Percentiles rank a stretch among this genome's conserved stretches.
These are phyloP conservation scores for Suzukiozyma palmioleophila DNA, from an alignment of 1,139 yeast species.

Conservation along the genomic window DNA sequence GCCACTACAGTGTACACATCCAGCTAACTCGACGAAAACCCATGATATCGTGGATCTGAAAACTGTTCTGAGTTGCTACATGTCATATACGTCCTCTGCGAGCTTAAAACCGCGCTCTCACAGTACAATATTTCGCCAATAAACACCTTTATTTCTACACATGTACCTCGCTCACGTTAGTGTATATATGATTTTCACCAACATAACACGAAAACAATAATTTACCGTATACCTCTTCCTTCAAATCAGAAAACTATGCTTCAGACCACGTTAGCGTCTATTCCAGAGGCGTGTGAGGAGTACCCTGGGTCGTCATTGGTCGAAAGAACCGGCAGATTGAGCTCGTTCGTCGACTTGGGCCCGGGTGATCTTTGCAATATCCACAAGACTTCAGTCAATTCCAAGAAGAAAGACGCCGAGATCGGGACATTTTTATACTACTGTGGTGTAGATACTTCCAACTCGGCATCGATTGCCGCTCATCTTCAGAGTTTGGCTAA, in stretches of 20 bases:
- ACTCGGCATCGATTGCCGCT: constrained; percentile 60
- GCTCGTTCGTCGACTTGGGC: constrained; percentile 56
- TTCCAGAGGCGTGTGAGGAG: constrained; percentile 52
- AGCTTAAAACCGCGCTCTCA: no score
- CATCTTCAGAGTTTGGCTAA: constrained; percentile 76
- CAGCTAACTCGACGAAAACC: no score
- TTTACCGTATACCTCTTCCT: no score
- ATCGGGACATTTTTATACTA: constrained; percentile 53
- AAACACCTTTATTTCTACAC: neutral
- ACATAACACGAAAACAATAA: constrained; percentile 1
- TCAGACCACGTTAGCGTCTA: constrained; percentile 40
- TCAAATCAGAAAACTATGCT: constrained; percentile 21
- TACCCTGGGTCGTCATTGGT: constrained; percentile 46
- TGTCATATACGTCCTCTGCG: no score
- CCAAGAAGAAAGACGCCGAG: constrained; percentile 33
- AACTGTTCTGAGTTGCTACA: no score
- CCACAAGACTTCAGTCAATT: constrained; percentile 42
- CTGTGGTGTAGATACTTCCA: constrained; percentile 56
- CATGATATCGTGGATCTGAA: no score
- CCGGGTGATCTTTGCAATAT: constrained; percentile 88
- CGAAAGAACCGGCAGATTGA: constrained; percentile 50
- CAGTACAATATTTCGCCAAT: neutral
- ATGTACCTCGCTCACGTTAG: no score
- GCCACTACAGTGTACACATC: no score
- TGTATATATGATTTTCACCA: neutral